A percentile compares a stretch with the other conserved stretches of the same genome.
phyloP scores from a whole-genome alignment of 2,329 filamentous ascomycete genomes.

The Penicillium sp. region DNA sequence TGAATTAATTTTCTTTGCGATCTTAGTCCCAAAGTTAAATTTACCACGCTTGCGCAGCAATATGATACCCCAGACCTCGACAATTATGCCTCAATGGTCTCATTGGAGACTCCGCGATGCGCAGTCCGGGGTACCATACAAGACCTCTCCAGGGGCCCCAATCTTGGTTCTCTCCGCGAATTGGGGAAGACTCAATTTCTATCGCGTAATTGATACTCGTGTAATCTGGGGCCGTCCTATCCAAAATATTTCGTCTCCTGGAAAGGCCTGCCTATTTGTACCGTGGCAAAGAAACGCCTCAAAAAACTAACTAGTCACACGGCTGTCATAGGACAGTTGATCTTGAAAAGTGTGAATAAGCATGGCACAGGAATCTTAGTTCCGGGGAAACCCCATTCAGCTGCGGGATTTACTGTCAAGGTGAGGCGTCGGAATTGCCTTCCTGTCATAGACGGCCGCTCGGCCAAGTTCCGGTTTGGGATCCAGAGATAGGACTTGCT shows the following conservation, averaged over 20 bases:
- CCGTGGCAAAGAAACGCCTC: not conserved
- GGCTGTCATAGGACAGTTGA: not conserved
- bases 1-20: not conserved
- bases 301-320: not conserved
- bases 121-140: constrained; percentile 1
- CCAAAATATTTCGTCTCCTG: not conserved
- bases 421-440: not conserved
- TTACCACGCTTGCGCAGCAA: too few relatives aligned
- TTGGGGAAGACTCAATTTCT: not conserved
- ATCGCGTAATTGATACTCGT: not conserved
- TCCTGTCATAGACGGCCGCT: not conserved
- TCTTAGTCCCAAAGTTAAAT: not conserved
- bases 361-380: not conserved
- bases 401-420: not conserved
- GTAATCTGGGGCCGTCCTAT: not conserved
- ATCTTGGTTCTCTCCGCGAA: not conserved
- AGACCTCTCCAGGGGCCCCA: not conserved
- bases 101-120: not conserved
- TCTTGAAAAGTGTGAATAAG: not conserved
- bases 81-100: not conserved
- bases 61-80: not conserved
- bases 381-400: not conserved
- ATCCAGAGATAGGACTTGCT: not conserved
- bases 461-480: not conserved
- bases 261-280: constrained; percentile 4